These are phyloP conservation scores for Neophaeococcomyces aloes DNA, from an alignment of 2,329 filamentous ascomycete genomes.

Conservation along the genomic window DNA sequence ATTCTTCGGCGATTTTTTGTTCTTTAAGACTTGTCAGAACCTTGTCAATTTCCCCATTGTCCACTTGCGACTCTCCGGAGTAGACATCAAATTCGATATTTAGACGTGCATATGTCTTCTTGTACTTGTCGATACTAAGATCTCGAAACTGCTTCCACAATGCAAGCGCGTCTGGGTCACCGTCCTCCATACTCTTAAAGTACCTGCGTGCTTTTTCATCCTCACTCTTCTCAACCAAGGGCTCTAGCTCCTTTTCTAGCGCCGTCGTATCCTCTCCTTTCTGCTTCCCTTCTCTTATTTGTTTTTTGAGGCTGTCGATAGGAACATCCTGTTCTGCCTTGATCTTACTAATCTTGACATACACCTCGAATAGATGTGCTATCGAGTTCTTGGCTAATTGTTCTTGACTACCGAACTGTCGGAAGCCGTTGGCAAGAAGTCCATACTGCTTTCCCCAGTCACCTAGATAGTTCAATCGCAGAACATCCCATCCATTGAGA, in stretches of 20 bases:
- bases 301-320: slow-evolving; percentile 45
- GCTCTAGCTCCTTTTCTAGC: slow-evolving; percentile 35
- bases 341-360: slow-evolving; percentile 52
- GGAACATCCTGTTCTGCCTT: slow-evolving; percentile 46
- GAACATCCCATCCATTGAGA: slow-evolving; percentile 51
- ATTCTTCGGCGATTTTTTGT: slow-evolving; percentile 51
- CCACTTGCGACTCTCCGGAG: slow-evolving; percentile 59
- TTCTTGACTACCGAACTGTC: slow-evolving; percentile 51
- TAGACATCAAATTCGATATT: slow-evolving; percentile 58
- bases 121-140: slow-evolving; percentile 54
- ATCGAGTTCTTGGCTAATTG: slow-evolving; percentile 51
- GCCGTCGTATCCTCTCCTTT: slow-evolving; percentile 39
- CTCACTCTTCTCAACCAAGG: slow-evolving; percentile 42
- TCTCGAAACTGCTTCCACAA: slow-evolving; percentile 56
- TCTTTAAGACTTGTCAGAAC: slow-evolving; percentile 51
- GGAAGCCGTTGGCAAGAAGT: slow-evolving; percentile 49
- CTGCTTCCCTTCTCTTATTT: slow-evolving; percentile 38
- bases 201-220: slow-evolving; percentile 44
- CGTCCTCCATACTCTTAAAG: slow-evolving; percentile 59
- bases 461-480: slow-evolving; percentile 56
- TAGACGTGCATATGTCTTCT: slow-evolving; percentile 51
- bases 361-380: slow-evolving; percentile 56
- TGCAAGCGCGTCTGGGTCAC: slow-evolving; percentile 47
- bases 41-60: slow-evolving; percentile 49
- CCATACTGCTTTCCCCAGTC: slow-evolving; percentile 62